Evolutionary conservation across 2,329 filamentous ascomycete species (phyloP).

Genomic region (Aureobasidium sp.): DNA sequence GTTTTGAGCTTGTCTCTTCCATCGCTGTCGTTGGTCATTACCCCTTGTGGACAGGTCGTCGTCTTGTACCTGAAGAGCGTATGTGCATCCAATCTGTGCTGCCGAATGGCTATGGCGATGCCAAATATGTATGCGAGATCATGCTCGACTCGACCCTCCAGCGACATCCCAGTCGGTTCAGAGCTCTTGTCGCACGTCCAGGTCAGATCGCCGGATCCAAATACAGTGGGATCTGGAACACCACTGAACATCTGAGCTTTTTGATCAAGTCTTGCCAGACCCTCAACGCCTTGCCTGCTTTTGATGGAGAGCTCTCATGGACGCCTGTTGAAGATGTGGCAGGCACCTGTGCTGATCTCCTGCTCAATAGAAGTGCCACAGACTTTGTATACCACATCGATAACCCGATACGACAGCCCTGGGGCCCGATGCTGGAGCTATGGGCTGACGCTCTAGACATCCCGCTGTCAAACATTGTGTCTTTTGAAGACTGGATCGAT

Average conservation of each 20-base stretch:
- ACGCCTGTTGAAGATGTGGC: slow-evolving; percentile 38
- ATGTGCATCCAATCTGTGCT: slow-evolving; percentile 33
- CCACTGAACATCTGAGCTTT: slow-evolving; percentile 42
- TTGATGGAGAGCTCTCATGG: slow-evolving; percentile 37
- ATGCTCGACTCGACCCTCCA: slow-evolving; percentile 43
- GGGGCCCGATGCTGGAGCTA: slow-evolving; percentile 29
- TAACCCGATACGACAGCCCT: slow-evolving; percentile 35
- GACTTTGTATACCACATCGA: slow-evolving; percentile 39
- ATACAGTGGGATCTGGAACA: slow-evolving; percentile 46
- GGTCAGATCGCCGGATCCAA: slow-evolving; percentile 47
- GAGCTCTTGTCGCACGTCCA: slow-evolving; percentile 35
- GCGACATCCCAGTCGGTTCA: slow-evolving; percentile 34
- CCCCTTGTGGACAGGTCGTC: slow-evolving; percentile 18
- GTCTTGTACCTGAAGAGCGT: slow-evolving; percentile 36
- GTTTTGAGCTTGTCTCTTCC: slow-evolving; percentile 36
- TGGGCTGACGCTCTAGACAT: slow-evolving; percentile 29
- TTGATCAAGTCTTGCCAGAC: slow-evolving; percentile 44
- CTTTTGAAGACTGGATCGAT: slow-evolving; percentile 34
- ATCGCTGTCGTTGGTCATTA: slow-evolving; percentile 33
- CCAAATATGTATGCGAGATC: slow-evolving; percentile 43
- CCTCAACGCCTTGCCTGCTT: slow-evolving; percentile 33
- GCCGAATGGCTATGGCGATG: slow-evolving; percentile 44
- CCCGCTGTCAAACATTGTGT: slow-evolving; percentile 24
- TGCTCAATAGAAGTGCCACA: slow-evolving; percentile 17
- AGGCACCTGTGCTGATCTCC: slow-evolving; percentile 26